Evolutionary conservation across 1,139 yeast species (phyloP), one percentile per base, ranked within the genome.

Genomic region (Magnusiomyces tetraspermus): DNA sequence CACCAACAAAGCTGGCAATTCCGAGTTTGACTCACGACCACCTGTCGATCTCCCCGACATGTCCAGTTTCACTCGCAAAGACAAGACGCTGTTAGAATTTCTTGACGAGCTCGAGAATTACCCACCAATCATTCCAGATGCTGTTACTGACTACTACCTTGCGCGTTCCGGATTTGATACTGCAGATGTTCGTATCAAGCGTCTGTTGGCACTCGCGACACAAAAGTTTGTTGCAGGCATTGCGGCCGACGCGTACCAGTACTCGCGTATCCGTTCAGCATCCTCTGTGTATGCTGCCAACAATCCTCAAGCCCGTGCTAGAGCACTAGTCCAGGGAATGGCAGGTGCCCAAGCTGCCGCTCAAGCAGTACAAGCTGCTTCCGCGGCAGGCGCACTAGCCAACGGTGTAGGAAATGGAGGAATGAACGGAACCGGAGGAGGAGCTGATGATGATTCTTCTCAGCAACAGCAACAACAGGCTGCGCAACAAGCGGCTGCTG

Each of bases 71-170:
- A 79, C 89, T 1, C 76, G 92, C 58, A 86, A 87, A 61, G 98
- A 94, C 62, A 89, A 88, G 64, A 83, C 96, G 0, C 72, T 94
- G 47, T 81, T 83, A 60, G 97, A 94, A 61, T 83, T 94, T 37
- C 75, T 94, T 38, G 85, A 84, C 49, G 75, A 89, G 70, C 85
- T 92, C 90, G 96, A 88, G 58, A 96, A 89, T 55, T 89, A 84
- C 67, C 89, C 96, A 1, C 98, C 98, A 1, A 85, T 94, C 43
- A 92, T 94, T 46, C 99, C 99, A 0, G 98, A 94, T 66, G 94
- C 95, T 0, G 97, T 94, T n/a, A 87, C 96, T 0, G 97, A 92
- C 64, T 92, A 88, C 67, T 92, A 92, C 63, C 72, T 94, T 50
- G 83, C 90, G 23, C 85, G 85, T 63, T 85, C 90, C 57, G 99